phyloP scores from a whole-genome alignment of 345 rosid species.

The Dimocarpus longan region DNA sequence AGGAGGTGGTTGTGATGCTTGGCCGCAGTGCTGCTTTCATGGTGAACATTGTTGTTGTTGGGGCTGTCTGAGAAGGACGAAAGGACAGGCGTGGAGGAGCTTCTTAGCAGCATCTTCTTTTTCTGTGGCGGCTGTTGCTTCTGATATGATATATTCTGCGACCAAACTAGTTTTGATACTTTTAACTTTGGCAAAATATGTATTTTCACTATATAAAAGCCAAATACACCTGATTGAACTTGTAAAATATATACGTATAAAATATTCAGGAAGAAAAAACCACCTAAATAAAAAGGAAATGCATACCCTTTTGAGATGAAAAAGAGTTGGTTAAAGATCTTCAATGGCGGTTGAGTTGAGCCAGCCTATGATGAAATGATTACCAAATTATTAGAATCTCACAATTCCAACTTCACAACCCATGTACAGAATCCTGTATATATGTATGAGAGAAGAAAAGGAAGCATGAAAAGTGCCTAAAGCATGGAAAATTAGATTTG shows the following conservation, averaged over 20 bases:
- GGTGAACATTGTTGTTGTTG: constrained; percentile 25
- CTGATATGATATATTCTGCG: no score
- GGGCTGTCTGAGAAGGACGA: constrained; percentile 46
- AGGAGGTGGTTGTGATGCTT: constrained; percentile 9
- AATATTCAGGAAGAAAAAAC: neutral
- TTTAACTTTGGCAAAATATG: neutral
- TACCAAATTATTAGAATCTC: no score
- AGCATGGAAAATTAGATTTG: no score
- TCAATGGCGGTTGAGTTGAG: neutral
- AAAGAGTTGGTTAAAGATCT: neutral
- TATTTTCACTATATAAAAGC: neutral
- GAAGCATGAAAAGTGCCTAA: no score
- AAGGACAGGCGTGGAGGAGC: constrained; percentile 67
- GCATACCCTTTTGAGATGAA: neutral
- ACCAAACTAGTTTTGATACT: neutral
- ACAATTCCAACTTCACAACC: no score
- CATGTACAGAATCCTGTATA: no score
- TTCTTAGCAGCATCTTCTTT: constrained; percentile 52
- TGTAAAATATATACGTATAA: neutral
- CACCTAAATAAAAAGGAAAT: neutral
- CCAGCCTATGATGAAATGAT: no score
- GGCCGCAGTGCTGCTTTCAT: constrained; percentile 22
- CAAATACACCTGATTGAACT: neutral
- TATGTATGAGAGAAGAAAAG: no score
- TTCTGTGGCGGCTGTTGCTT: neutral